A percentile compares a stretch with the other conserved stretches of the same genome.
phyloP scores from a whole-genome alignment of 768 basidiomycete species.

The Leccinum variicolor region DNA sequence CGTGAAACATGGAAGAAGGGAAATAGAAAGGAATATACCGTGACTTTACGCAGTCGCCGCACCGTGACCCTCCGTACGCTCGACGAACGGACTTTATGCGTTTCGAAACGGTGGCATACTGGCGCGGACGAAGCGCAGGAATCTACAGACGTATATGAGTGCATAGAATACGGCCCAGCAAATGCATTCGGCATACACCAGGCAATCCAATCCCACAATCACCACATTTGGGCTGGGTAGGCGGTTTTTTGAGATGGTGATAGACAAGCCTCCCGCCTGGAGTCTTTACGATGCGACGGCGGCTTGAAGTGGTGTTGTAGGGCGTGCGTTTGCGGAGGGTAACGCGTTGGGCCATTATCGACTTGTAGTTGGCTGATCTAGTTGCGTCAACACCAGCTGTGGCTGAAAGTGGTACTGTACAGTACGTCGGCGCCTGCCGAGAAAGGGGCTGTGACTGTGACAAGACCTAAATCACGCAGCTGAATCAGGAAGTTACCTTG shows the following conservation, averaged over 20 bases:
- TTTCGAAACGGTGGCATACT: slow-evolving; percentile 96
- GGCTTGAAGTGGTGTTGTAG: slow-evolving; percentile 97
- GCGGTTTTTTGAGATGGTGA: slow-evolving; percentile 96
- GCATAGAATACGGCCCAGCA: not conserved
- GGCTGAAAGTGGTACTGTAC: slow-evolving; percentile 24
- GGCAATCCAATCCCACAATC: slow-evolving; percentile 94
- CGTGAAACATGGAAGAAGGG: not conserved
- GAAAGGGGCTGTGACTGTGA: not conserved
- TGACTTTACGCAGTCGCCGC: slow-evolving; percentile 92
- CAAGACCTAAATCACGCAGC: not conserved
- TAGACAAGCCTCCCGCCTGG: slow-evolving; percentile 98
- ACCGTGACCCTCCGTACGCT: slow-evolving; percentile 97
- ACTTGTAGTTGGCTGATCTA: not conserved
- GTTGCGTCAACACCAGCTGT: slow-evolving; percentile 1
- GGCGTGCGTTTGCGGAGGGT: slow-evolving; percentile 98
- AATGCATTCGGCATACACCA: slow-evolving; percentile 64
- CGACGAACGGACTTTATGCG: slow-evolving; percentile 94
- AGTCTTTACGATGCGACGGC: slow-evolving; percentile 94
- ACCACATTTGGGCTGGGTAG: slow-evolving; percentile 92
- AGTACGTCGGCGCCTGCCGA: slow-evolving; percentile 19
- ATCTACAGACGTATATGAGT: slow-evolving; percentile 47
- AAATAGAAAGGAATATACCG: slow-evolving; percentile 53
- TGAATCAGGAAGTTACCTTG: slow-evolving; percentile 3
- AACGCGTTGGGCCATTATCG: slow-evolving; percentile 94
- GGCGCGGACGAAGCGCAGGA: slow-evolving; percentile 91